Conservation (phyloP, 345 rosid genomes). For the Populus ilicifolia region DNA sequence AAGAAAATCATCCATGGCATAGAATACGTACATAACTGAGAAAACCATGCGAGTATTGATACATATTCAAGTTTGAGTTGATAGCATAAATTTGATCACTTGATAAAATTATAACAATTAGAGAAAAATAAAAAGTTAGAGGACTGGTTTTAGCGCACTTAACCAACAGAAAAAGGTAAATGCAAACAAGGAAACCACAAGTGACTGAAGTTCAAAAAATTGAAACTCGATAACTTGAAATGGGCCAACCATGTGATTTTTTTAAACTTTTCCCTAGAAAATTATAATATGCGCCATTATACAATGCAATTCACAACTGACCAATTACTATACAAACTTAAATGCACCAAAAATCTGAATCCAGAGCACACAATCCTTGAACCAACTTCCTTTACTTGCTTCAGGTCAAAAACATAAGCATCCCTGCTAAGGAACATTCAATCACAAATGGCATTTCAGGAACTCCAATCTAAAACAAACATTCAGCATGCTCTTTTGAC, state of each 20-base stretch:
- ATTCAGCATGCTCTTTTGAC: neutral
- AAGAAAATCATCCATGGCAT: neutral
- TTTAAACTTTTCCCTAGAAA: neutral
- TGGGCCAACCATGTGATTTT: neutral
- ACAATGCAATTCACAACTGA: neutral
- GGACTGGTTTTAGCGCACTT: neutral
- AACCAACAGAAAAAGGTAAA: neutral
- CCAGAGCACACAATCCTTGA: neutral
- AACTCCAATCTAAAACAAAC: neutral
- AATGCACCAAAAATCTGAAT: neutral
- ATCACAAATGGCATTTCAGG: neutral
- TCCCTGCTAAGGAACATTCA: neutral
- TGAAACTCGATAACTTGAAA: neutral
- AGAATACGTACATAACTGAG: neutral
- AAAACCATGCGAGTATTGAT: neutral
- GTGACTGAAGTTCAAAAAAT: neutral
- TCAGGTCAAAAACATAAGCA: neutral
- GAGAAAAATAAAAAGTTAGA: neutral
- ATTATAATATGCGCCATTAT: neutral
- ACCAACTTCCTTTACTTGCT: neutral
- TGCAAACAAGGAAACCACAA: neutral
- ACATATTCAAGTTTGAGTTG: neutral
- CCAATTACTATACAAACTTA: neutral
- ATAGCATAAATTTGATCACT: neutral
- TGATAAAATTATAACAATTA: neutral